Conservation (phyloP, 1,284 basidiomycete species). For the Papiliotrema terrestris region DNA sequence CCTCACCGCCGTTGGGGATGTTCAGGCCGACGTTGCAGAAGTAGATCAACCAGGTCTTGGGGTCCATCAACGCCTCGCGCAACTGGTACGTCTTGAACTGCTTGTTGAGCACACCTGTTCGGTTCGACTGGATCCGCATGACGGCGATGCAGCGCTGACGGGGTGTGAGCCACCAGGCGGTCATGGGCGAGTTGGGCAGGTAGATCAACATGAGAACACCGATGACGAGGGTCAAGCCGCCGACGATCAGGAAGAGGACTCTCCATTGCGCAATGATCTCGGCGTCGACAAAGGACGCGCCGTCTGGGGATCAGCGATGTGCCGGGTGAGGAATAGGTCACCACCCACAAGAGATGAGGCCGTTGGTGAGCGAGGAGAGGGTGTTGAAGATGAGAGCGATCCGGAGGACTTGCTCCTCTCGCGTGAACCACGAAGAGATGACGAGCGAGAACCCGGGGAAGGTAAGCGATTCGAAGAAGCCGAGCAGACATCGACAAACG, state of each 20-base stretch:
- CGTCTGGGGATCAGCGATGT: neutral
- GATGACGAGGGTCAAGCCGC: slow-evolving; percentile 1
- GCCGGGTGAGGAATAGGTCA: neutral
- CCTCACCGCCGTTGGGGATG: slow-evolving; percentile 24
- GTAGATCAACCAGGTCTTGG: slow-evolving; percentile 27
- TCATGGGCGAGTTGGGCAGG: slow-evolving; percentile 16
- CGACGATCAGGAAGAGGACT: slow-evolving; percentile 8
- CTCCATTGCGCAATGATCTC: slow-evolving; percentile 3
- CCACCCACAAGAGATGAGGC: slow-evolving; percentile 1
- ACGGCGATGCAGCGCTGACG: slow-evolving; percentile 15
- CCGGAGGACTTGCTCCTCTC: slow-evolving; percentile 24
- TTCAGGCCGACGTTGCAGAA: slow-evolving; percentile 25
- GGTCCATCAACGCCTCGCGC: slow-evolving; percentile 26
- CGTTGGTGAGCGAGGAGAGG: slow-evolving; percentile 20
- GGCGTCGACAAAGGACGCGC: neutral
- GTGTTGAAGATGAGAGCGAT: slow-evolving; percentile 29
- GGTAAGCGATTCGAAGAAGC: slow-evolving; percentile 9
- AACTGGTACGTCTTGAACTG: slow-evolving; percentile 21
- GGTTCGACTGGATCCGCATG: slow-evolving; percentile 14
- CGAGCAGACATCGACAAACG: slow-evolving; percentile 13
- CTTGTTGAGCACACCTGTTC: slow-evolving; percentile 32
- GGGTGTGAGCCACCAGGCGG: slow-evolving; percentile 19
- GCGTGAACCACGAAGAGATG: slow-evolving; percentile 19
- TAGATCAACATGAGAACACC: slow-evolving; percentile 6
- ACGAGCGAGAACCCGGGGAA: slow-evolving; percentile 5